Base-by-base conservation (phyloP, 371 early-diverging fungal species). In the Funneliformis caledonium region DNA sequence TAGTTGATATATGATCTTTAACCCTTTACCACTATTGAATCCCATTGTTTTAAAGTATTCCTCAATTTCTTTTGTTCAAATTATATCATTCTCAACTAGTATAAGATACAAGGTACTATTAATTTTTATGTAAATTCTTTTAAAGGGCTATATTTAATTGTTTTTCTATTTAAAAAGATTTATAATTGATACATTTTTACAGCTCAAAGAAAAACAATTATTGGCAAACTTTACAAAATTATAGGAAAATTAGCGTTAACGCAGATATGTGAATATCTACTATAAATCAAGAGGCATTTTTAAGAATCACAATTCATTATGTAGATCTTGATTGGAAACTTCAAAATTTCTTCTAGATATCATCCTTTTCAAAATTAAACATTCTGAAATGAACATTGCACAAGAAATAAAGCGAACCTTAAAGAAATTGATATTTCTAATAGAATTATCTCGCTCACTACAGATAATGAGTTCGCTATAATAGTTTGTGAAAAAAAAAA, bases 291-390 rank as follows among this genome's bases (percentile, higher is more conserved):
- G 37, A 56, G 26, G 52, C 75, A 22, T 75, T 75, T 31, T 22
- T 75, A n/a, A 50, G 60, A 60, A 1, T 75, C 2, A 75, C 75
- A 59, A 75, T 75, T 7, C 75, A 75, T 75, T 56, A 75, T 56
- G 3, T 75, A 59, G 31, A 75, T 75, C 1, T 1, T 5, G 16
- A 42, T 6, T 75, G 59, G 75, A 56, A 14, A 37, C 22, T 75
- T n/a, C 9, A 37, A 5, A 52, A 56, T 60, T 75, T 75, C 33
- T 75, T 4, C 43, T 75, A 1, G 59, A 75, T 56, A 59, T 75
- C 14, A 75, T 75, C 22, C 56, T 7, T 59, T 56, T 74, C 22
- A 31, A 8, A 2, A n/a, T 22, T 31, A 26, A 37, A 1, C 75
- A 75, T 56, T 56, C 52, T 37, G 75, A 60, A n/a, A 9, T 16